Percentiles rank a stretch among this genome's conserved stretches.
These are phyloP conservation scores for Botrytis cinerea DNA, from an alignment of 2,329 filamentous ascomycete species.

Conservation along the genomic window DNA sequence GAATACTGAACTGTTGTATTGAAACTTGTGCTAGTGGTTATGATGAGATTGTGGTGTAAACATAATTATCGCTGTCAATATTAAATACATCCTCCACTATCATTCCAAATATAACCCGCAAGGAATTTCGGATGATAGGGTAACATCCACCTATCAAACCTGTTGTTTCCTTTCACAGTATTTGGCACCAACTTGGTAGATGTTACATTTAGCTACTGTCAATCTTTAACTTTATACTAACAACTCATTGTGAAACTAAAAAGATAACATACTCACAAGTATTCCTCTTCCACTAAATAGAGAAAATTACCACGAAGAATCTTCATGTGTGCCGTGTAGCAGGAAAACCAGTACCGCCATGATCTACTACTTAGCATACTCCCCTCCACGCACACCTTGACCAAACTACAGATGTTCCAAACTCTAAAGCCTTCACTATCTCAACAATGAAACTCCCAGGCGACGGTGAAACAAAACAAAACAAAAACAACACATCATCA, in stretches of 20 bases:
- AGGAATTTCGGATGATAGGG: no score
- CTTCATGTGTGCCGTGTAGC: not conserved
- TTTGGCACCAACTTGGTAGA: rapidly evolving
- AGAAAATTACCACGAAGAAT: no score
- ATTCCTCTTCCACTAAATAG: not conserved
- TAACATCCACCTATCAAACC: no score
- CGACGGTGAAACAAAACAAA: not conserved
- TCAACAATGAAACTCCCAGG: not conserved
- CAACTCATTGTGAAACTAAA: not conserved
- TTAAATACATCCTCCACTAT: no score
- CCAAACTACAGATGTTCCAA: not conserved
- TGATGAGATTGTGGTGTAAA: no score
- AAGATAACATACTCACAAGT: not conserved
- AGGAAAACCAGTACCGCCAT: not conserved
- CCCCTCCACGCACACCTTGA: not conserved
- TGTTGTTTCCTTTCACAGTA: no score
- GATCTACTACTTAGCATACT: not conserved
- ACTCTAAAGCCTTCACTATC: rapidly evolving
- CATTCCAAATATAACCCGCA: rapidly evolving
- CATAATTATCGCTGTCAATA: no score
- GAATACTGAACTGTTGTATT: no score
- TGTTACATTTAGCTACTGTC: not conserved
- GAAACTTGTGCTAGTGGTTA: no score
- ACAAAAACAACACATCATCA: not conserved
- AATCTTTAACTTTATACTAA: rapidly evolving